A percentile compares a stretch with the other conserved stretches of the same genome.
Conservation (phyloP, 2,329 filamentous ascomycete species). For the Penicillium sp. region DNA sequence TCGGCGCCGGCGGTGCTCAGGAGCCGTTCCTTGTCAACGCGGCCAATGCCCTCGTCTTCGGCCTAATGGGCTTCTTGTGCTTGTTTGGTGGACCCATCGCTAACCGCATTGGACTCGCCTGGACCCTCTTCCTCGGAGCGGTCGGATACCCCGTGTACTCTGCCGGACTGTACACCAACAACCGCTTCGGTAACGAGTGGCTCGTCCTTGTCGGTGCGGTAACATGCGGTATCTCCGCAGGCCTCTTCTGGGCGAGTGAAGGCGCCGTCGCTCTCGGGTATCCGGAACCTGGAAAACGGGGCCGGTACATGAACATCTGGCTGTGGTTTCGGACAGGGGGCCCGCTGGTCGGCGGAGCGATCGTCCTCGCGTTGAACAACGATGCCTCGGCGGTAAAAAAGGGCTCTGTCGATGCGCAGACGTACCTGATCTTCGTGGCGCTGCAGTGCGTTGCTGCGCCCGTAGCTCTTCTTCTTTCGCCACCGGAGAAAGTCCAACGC, state of each 20-base stretch:
- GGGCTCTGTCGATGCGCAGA: slow-evolving; percentile 28
- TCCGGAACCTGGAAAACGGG: background rate
- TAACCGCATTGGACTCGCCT: slow-evolving; percentile 55
- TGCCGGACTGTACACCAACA: slow-evolving; percentile 51
- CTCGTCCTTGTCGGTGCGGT: slow-evolving; percentile 56
- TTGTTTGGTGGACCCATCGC: slow-evolving; percentile 55
- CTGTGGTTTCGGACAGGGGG: slow-evolving; percentile 58
- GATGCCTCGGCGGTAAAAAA: background rate
- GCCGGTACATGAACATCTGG: slow-evolving; percentile 56
- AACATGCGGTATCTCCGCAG: slow-evolving; percentile 52
- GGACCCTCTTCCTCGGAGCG: slow-evolving; percentile 50
- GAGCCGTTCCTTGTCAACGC: slow-evolving; percentile 58
- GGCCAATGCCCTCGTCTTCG: slow-evolving; percentile 58
- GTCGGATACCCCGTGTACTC: slow-evolving; percentile 56
- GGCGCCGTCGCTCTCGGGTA: background rate
- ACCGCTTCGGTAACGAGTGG: slow-evolving; percentile 55
- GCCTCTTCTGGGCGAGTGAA: background rate
- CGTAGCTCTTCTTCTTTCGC: slow-evolving; percentile 45
- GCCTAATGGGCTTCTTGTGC: slow-evolving; percentile 40
- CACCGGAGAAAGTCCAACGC: slow-evolving; percentile 50
- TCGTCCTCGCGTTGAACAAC: slow-evolving; percentile 53
- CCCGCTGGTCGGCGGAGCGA: slow-evolving; percentile 53
- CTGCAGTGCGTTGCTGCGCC: slow-evolving; percentile 45
- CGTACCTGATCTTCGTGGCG: slow-evolving; percentile 51
- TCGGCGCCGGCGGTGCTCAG: slow-evolving; percentile 59